Evolutionary conservation across 2,329 filamentous ascomycete genomes (phyloP), one percentile per base, ranked within the genome.

Genomic region (Metarhizium brunneum): DNA sequence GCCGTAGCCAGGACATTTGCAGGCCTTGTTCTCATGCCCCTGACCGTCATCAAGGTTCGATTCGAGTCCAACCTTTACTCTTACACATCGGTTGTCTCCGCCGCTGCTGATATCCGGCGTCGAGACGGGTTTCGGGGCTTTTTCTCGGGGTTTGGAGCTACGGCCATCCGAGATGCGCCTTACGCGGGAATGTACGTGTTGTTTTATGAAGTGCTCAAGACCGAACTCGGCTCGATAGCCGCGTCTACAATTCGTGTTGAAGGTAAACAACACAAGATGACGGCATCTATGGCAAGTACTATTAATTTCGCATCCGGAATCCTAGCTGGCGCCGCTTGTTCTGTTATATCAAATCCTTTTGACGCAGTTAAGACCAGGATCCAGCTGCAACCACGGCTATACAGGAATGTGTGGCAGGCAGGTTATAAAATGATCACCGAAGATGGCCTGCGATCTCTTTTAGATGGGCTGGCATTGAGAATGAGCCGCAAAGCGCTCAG

Each of bases 341-440:
- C 92, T 1, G 86, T 87, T 4, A 79, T 97, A 42, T 96, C 94
- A 8, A 99, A 99, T 69, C 94, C 94, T 0, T 97, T 97, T 65
- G 94, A 99, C 71, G 91, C 91, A 1, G 85, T 97, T 70, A 99
- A 99, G 76, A 99, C 94, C 25, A 78, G 94, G 52, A 84, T 99
- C 62, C 94, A 99, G 73, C 78, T 99, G 38, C 89, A 95, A 75
- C 94, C 94, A 3, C 77, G 77, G 6, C 80, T 82, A 56, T 99
- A 97, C 67, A 78, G 80, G 38, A 96, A 97, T 65, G 89, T 92
- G 80, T 71, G 88, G 61, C 84, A 88, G 59, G 90, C 92, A 0
- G 84, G 81, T 45, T 81, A 77, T 64, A 79, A 84, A 66, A 96
- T 99, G 87, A 69, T 97, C 4, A 71, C 74, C 1, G 87, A 95